Conservation (phyloP, 2,329 filamentous ascomycete genomes). For the Zasmidium angulare region DNA sequence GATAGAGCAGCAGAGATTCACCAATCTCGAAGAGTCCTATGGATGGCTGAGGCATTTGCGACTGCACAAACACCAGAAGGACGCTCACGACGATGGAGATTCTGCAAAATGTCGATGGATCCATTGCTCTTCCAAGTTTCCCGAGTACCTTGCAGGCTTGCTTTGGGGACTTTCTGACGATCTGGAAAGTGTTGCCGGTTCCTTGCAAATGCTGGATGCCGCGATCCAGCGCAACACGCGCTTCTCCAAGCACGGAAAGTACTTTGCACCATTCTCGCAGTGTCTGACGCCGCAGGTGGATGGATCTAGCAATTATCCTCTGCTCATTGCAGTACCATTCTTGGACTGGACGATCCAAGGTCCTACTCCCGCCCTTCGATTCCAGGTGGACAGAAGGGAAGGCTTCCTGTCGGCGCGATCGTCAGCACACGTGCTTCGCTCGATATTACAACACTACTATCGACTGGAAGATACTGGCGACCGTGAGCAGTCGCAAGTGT, state of each 20-base stretch:
- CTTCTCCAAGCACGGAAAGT: conserved; percentile 46
- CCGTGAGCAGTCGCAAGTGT: conserved; percentile 42
- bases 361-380: conserved; percentile 39
- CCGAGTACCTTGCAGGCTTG: conserved; percentile 38
- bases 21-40: conserved; percentile 39
- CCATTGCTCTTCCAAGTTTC: conserved; percentile 44
- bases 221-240: conserved; percentile 42
- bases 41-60: conserved; percentile 45
- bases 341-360: conserved; percentile 44
- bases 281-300: conserved; percentile 25
- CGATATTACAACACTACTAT: conserved; percentile 45
- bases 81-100: conserved; percentile 39
- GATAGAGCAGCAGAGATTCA: conserved; percentile 39
- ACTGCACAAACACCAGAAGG: conserved; percentile 33
- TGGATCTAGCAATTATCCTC: conserved; percentile 27
- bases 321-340: conserved; percentile 44
- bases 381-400: conserved; percentile 44
- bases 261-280: conserved; percentile 44
- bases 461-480: conserved; percentile 45
- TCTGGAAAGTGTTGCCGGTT: conserved; percentile 19
- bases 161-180: conserved; percentile 21
- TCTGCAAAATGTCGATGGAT: conserved; percentile 41
- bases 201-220: conserved; percentile 35
- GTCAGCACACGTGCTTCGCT: conserved; percentile 41
- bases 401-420: conserved; percentile 41